Percentiles rank a stretch among this genome's conserved stretches.
Evolutionary conservation across 768 basidiomycete species (phyloP).

Genomic region (Mycena chlorophos): DNA sequence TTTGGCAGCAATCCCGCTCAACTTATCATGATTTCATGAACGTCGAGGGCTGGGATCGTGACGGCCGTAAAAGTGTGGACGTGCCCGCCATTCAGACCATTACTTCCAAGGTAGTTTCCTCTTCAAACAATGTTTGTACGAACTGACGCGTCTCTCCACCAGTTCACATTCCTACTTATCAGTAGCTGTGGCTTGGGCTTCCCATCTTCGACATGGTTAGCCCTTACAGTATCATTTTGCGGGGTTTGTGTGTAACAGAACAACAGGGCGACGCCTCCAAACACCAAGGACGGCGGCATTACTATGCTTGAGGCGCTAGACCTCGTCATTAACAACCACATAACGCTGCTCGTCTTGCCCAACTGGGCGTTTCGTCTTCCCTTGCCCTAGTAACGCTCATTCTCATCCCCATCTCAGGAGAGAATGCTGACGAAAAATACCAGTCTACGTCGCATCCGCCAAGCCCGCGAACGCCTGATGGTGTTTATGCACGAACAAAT

Average conservation of each 20-base stretch:
- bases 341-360: background rate
- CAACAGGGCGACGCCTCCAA: slow-evolving; percentile 35
- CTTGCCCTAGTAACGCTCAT: background rate
- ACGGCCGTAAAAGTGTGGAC: slow-evolving; percentile 26
- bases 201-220: slow-evolving; percentile 38
- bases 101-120: slow-evolving; percentile 35
- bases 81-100: slow-evolving; percentile 34
- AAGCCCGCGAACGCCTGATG: slow-evolving; percentile 33
- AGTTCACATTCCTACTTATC: slow-evolving; percentile 47
- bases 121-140: background rate
- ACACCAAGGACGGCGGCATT: background rate
- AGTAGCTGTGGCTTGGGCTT: slow-evolving; percentile 51
- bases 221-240: background rate
- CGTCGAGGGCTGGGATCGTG: slow-evolving; percentile 37
- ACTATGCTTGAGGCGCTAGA: background rate
- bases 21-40: slow-evolving; percentile 42
- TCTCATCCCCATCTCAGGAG: background rate
- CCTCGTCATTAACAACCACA: background rate
- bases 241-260: background rate
- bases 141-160: background rate
- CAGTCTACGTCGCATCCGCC: slow-evolving; percentile 24
- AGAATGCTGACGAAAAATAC: background rate
- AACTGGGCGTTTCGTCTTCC: background rate
- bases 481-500: slow-evolving; percentile 43
- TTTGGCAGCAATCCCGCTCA: slow-evolving; percentile 41